Evolutionary conservation across 441 rosid genomes (phyloP).

Genomic region (Gossypium davidsonii): DNA sequence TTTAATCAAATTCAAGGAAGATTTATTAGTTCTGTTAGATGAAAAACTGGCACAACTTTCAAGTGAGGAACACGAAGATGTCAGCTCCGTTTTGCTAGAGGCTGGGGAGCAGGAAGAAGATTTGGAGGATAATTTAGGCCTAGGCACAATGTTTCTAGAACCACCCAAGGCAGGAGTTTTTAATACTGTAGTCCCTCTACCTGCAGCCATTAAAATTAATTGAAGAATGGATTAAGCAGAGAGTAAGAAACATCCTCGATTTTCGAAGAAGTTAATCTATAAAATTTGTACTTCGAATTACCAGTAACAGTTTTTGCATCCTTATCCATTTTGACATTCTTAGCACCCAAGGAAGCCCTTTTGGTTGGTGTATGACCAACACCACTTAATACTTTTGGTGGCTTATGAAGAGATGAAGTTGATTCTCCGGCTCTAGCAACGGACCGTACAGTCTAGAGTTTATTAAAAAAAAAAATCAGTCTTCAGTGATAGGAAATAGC

Average conservation of each 20-base stretch:
- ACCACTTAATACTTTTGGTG: constrained; percentile 37
- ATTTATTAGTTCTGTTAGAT: constrained; percentile 38
- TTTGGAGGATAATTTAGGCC: constrained; percentile 38
- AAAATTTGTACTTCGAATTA: constrained; percentile 20
- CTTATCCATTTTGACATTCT: constrained; percentile 48
- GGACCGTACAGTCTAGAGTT: constrained; percentile 27
- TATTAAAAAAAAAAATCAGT: neutral
- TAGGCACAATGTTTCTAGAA: constrained; percentile 36
- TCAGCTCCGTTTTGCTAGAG: constrained; percentile 43
- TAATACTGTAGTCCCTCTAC: constrained; percentile 33
- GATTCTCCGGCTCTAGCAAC: constrained; percentile 31
- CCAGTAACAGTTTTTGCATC: constrained; percentile 37
- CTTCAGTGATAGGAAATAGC: neutral
- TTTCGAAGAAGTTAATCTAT: constrained; percentile 9
- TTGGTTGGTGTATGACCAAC: constrained; percentile 37
- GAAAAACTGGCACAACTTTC: constrained; percentile 60
- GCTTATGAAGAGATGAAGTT: constrained; percentile 41
- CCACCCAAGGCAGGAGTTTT: constrained; percentile 33
- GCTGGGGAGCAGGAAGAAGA: constrained; percentile 44
- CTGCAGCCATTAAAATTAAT: constrained; percentile 32
- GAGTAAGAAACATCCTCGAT: neutral
- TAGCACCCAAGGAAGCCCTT: constrained; percentile 51
- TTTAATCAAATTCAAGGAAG: constrained; percentile 30
- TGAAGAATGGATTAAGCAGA: constrained; percentile 10
- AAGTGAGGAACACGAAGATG: constrained; percentile 56